Evolutionary conservation across 208 protist species (phyloP).

Genomic region (Angomonas ambiguus): DNA sequence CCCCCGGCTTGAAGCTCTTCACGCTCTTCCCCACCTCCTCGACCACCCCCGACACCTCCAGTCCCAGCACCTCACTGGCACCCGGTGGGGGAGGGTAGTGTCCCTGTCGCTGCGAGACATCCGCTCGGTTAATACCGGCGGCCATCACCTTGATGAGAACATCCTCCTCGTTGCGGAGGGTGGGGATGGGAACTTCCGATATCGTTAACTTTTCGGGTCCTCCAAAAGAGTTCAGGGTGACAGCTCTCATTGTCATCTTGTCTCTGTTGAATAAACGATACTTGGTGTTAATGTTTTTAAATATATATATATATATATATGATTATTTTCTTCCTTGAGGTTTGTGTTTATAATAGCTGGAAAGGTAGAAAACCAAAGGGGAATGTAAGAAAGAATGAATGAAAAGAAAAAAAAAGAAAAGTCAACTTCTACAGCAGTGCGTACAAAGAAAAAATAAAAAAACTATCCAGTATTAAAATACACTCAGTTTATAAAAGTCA

Average conservation of each 20-base stretch:
- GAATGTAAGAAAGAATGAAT: slow-evolving; percentile 9
- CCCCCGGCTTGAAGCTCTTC: slow-evolving; percentile 69
- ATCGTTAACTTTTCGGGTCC: slow-evolving; percentile 52
- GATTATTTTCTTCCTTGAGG: background rate
- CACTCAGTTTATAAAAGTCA: too few species aligned
- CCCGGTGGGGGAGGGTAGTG: slow-evolving; percentile 87
- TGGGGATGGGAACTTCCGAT: slow-evolving; percentile 35
- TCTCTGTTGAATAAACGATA: too few species aligned
- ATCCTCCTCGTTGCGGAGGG: slow-evolving; percentile 30
- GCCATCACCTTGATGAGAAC: slow-evolving; percentile 87
- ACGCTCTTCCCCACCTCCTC: slow-evolving; percentile 55
- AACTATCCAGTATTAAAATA: too few species aligned
- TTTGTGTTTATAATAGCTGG: background rate
- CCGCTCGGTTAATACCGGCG: slow-evolving; percentile 86
- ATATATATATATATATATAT: background rate
- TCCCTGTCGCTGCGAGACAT: slow-evolving; percentile 75
- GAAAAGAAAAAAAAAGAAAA: slow-evolving; percentile 8
- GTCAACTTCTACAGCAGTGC: background rate
- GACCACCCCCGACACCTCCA: slow-evolving; percentile 89
- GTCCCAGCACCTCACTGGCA: slow-evolving; percentile 72
- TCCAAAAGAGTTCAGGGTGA: slow-evolving; percentile 75
- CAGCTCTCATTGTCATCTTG: slow-evolving; percentile 53
- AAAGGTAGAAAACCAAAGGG: slow-evolving; percentile 2
- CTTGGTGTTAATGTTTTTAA: too few species aligned
- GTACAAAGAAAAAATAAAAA: background rate